Conservation (phyloP, 345 rosid genomes). For the Corchorus capsularis region DNA sequence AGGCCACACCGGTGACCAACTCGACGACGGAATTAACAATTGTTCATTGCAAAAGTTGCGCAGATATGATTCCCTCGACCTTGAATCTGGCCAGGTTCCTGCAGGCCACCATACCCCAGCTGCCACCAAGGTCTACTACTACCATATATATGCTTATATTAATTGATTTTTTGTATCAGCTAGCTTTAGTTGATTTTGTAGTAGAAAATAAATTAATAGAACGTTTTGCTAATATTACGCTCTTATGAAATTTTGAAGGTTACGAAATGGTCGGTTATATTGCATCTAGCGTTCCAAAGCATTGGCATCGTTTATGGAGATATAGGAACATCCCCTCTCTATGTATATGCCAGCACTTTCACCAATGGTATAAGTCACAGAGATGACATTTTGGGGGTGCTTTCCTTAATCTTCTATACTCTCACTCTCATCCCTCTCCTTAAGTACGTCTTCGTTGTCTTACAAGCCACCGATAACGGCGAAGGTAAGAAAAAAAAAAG, state of each 20-base stretch:
- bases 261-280: not conserved
- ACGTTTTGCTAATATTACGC: too few species aligned
- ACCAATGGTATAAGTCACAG: not conserved
- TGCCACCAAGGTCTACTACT: too few species aligned
- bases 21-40: too few species aligned
- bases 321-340: constrained; percentile 14
- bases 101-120: not conserved
- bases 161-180: too few species aligned
- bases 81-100: not conserved
- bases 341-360: not conserved
- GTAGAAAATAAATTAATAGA: too few species aligned
- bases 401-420: constrained; percentile 12
- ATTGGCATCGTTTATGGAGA: constrained; percentile 16
- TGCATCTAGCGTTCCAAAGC: constrained; percentile 13
- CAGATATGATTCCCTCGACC: not conserved
- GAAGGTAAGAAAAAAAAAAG: not conserved
- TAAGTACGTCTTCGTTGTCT: constrained; percentile 12
- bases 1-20: too few species aligned
- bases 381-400: not conserved
- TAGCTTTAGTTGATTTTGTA: too few species aligned
- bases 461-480: constrained; percentile 6
- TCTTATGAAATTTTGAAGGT: too few species aligned
- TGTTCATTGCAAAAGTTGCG: not conserved
- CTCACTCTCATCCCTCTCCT: not conserved
- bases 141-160: too few species aligned